Evolutionary conservation across 108 stramenopile species (phyloP).

Genomic region (Skeletonema tropicum): DNA sequence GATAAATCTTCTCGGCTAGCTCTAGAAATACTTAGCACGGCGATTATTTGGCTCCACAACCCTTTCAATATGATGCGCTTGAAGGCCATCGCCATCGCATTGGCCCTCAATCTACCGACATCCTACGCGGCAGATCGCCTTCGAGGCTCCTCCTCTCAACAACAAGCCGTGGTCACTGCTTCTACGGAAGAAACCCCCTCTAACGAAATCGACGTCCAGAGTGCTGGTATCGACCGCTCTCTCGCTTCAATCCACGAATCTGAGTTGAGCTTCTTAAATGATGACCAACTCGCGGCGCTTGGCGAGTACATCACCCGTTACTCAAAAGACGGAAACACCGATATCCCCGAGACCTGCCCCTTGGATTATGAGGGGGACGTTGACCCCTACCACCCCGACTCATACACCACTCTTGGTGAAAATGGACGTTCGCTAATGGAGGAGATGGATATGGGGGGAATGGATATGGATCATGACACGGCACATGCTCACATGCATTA

Average conservation of each 20-base stretch:
- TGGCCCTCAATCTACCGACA: background rate
- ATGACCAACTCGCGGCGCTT: background rate
- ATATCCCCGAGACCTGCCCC: slow-evolving; percentile 4
- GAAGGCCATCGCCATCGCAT: background rate
- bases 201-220: background rate
- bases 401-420: background rate
- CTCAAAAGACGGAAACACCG: slow-evolving; percentile 4
- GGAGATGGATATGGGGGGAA: background rate
- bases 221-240: slow-evolving; percentile 4
- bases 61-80: background rate
- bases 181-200: background rate
- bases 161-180: too few species aligned
- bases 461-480: background rate
- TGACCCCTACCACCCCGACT: background rate
- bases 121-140: too few species aligned
- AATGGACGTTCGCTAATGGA: slow-evolving; percentile 6
- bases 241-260: slow-evolving; percentile 8
- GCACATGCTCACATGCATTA: slow-evolving; percentile 15
- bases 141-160: too few species aligned
- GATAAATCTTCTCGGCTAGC: too few species aligned
- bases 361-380: slow-evolving; percentile 7
- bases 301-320: slow-evolving; percentile 8
- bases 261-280: background rate
- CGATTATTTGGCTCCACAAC: too few species aligned
- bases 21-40: too few species aligned